Conservation (phyloP, 495 filamentous ascomycete genomes). For the Daldinia decipiens region DNA sequence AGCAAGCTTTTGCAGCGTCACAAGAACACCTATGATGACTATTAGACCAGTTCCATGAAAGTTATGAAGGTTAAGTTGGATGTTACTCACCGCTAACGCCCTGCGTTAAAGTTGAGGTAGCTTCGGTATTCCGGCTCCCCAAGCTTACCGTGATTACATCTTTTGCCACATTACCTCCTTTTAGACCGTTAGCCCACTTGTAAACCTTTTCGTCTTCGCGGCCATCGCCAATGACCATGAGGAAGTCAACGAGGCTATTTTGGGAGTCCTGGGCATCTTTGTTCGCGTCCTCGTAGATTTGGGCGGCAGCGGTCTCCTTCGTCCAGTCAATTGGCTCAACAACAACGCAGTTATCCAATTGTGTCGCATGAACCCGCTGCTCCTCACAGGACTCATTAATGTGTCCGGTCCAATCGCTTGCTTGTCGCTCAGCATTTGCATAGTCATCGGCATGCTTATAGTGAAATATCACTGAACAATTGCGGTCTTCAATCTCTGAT, state of each 20-base stretch:
- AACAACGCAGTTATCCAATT: constrained; percentile 77
- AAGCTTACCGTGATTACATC: constrained; percentile 84
- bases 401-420: constrained; percentile 86
- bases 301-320: constrained; percentile 81
- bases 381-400: constrained; percentile 91
- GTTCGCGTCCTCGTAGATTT: constrained; percentile 71
- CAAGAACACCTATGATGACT: constrained; percentile 55
- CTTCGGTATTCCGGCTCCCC: constrained; percentile 86
- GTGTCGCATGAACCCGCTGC: constrained; percentile 84
- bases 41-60: constrained; percentile 19
- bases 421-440: constrained; percentile 75
- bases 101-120: constrained; percentile 83
- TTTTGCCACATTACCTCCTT: constrained; percentile 61
- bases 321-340: constrained; percentile 84
- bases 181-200: constrained; percentile 87
- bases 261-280: constrained; percentile 51
- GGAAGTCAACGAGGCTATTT: constrained; percentile 74
- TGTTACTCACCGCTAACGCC: constrained; percentile 80
- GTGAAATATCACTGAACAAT: constrained; percentile 88
- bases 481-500: constrained; percentile 83
- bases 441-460: constrained; percentile 83
- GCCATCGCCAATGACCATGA: constrained; percentile 87
- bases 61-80: constrained; percentile 11
- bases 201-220: constrained; percentile 93
- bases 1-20: constrained; percentile 59